Evolutionary conservation across 805 yeast species (phyloP), one percentile per base, ranked within the genome.

Genomic region (Candida fluviatilis): DNA sequence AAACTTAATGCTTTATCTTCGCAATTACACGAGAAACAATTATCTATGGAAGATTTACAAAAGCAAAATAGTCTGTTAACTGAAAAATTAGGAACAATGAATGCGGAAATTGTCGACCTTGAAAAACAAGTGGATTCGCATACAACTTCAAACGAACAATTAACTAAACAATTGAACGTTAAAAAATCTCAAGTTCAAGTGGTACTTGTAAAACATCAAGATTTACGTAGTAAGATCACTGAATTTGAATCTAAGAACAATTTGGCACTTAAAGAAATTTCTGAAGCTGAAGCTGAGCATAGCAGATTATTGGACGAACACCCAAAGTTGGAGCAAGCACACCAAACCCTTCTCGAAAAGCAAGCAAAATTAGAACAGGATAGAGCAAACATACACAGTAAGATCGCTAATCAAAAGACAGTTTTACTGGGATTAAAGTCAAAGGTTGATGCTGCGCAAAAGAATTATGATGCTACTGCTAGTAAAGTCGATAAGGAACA

Each of bases 181-280:
- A 77, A 77, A 49, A 69, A 77, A 39, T 80, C 83, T 30, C 96
- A 89, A 55, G 70, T 82, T 35, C 81, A 77, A 29, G 78, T 84
- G 4, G 64, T 75, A n/a, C 72, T 84, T 46, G 66, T 67, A 18
- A 69, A 70, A 51, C 62, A 67, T 37, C 62, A 68, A 36, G 73
- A 69, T 29, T 51, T 66, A 36, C 59, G 58, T 43, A 36, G 42
- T 23, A 46, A 58, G 30, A 47, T 67, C 7, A 36, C 42, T 1
- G 68, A 64, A 25, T 35, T 54, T 12, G 60, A 59, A 36, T 47
- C 40, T 6, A 21, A 49, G 8, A 53, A 60, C 38, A 49, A 37
- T 17, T 38, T 46, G n/a, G 42, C 55, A n/a, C 55, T 51, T 37
- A 48, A 38, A 18, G 59, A 61, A 12, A 45, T 60, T 16, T 45